Conservation (phyloP, 108 stramenopile genomes). For the Cyclostephanos tholiformis region DNA sequence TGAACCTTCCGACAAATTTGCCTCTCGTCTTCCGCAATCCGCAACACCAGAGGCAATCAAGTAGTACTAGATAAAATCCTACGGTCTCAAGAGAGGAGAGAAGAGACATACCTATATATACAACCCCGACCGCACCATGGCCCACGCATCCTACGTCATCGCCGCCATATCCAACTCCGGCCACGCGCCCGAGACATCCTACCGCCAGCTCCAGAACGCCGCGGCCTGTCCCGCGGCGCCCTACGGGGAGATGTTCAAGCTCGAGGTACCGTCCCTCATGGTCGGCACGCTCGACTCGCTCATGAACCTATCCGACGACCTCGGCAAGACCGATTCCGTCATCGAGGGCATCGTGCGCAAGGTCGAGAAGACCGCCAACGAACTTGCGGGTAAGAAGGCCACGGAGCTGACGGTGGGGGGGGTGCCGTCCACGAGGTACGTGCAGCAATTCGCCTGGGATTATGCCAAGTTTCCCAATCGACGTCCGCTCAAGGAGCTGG, state of each 20-base stretch:
- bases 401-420: slow-evolving; percentile 83
- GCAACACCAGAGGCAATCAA: too few species aligned
- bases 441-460: slow-evolving; percentile 95
- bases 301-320: slow-evolving; percentile 88
- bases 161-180: slow-evolving; percentile 83
- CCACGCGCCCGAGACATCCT: slow-evolving; percentile 84
- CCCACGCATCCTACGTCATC: slow-evolving; percentile 62
- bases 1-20: neutral
- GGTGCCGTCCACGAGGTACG: slow-evolving; percentile 80
- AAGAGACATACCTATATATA: too few species aligned
- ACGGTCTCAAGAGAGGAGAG: too few species aligned
- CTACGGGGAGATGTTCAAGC: slow-evolving; percentile 92
- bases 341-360: slow-evolving; percentile 90
- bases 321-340: slow-evolving; percentile 81
- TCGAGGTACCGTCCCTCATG: slow-evolving; percentile 92
- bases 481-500: slow-evolving; percentile 86
- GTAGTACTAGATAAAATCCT: too few species aligned
- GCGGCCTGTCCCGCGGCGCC: slow-evolving; percentile 85
- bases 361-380: slow-evolving; percentile 82
- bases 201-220: slow-evolving; percentile 88
- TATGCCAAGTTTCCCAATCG: slow-evolving; percentile 92
- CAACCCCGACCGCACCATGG: slow-evolving; percentile 2
- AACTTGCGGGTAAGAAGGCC: slow-evolving; percentile 64
- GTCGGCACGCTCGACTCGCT: slow-evolving; percentile 91
- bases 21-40: too few species aligned